These are phyloP conservation scores for Penicillium sp. DNA, from an alignment of 2,329 filamentous ascomycete genomes.

Conservation along the genomic window DNA sequence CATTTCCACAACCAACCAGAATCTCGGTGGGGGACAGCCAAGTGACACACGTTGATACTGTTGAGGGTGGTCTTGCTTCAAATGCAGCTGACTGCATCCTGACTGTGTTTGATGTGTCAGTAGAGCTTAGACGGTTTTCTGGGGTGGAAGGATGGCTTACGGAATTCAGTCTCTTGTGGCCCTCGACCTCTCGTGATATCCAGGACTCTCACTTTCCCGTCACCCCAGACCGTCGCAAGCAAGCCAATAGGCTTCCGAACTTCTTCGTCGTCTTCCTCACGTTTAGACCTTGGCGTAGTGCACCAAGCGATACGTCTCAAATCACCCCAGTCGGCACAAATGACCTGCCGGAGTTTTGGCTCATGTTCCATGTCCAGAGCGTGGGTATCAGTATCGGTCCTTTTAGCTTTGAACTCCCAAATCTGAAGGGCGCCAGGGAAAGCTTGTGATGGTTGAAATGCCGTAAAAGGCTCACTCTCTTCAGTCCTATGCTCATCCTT, in stretches of 20 bases:
- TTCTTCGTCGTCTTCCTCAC: constrained; percentile 32
- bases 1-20: constrained; percentile 58
- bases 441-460: constrained; percentile 53
- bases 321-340: constrained; percentile 61
- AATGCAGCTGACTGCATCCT: constrained; percentile 52
- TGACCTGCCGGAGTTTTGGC: constrained; percentile 51
- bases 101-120: constrained; percentile 28
- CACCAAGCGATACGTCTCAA: constrained; percentile 60
- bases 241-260: constrained; percentile 48
- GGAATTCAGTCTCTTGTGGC: constrained; percentile 32
- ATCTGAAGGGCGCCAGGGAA: constrained; percentile 58
- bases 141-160: constrained; percentile 22
- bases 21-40: constrained; percentile 60
- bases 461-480: constrained; percentile 42
- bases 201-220: constrained; percentile 58
- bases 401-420: constrained; percentile 55
- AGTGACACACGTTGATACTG: constrained; percentile 57
- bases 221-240: constrained; percentile 59
- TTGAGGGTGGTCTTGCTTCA: constrained; percentile 50
- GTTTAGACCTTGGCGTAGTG: constrained; percentile 43
- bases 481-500: constrained; percentile 31
- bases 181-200: constrained; percentile 46
- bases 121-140: not conserved
- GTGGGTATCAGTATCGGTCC: constrained; percentile 31
- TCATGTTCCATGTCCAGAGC: constrained; percentile 45